Evolutionary conservation across 2,329 filamentous ascomycete species (phyloP).

Genomic region (Lecanicillium sp.): DNA sequence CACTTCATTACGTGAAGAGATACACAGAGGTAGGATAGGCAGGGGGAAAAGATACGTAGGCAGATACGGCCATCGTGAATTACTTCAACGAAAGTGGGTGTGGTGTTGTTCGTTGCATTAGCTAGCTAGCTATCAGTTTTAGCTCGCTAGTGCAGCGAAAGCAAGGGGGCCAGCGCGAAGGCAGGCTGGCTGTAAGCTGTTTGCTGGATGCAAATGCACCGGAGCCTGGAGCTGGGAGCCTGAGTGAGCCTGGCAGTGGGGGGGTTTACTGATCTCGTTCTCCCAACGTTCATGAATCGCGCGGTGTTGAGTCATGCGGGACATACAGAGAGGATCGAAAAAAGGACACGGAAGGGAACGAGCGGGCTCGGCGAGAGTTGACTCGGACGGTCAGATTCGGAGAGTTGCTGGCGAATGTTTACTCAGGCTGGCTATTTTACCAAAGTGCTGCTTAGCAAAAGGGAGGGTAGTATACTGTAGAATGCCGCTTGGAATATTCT

Average conservation of each 20-base stretch:
- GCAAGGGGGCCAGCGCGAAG: too few relatives aligned
- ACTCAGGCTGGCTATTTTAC: too few relatives aligned
- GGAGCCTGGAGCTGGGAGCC: too few relatives aligned
- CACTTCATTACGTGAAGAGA: too few relatives aligned
- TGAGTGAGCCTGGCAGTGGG: neutral
- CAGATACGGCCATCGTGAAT: neutral
- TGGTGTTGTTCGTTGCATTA: neutral
- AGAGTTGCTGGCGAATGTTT: too few relatives aligned
- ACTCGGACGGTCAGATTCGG: too few relatives aligned
- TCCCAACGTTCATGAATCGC: conserved; percentile 1
- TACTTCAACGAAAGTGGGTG: neutral
- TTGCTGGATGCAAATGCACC: too few relatives aligned
- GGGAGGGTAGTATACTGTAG: neutral
- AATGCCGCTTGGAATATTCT: neutral
- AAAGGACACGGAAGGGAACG: neutral
- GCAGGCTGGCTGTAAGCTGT: neutral
- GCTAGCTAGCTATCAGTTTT: too few relatives aligned
- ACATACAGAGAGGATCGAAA: neutral
- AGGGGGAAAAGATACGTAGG: too few relatives aligned
- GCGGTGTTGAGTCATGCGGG: conserved; percentile 5
- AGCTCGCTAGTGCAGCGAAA: too few relatives aligned
- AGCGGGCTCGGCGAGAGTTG: neutral
- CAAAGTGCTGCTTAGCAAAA: too few relatives aligned
- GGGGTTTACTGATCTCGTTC: neutral
- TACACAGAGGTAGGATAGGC: too few relatives aligned